phyloP scores from a whole-genome alignment of 495 filamentous ascomycete species.

The Astrothelium macrocarpum region DNA sequence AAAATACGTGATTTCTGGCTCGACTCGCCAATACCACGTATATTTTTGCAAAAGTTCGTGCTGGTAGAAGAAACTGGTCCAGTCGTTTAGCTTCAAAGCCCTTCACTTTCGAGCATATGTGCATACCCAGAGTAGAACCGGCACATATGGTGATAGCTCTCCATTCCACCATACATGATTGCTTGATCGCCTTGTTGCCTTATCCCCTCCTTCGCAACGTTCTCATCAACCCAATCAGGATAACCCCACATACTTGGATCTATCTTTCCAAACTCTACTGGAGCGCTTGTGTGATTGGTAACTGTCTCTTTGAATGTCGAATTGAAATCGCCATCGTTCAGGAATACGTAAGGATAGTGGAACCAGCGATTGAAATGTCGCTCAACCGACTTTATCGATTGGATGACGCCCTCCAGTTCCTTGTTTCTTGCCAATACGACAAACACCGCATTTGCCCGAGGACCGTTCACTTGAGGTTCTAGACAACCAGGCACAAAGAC shows the following conservation, averaged over 20 bases:
- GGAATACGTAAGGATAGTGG: conserved; percentile 96
- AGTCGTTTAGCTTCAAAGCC: conserved; percentile 1
- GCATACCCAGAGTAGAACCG: conserved; percentile 93
- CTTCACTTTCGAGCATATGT: background rate
- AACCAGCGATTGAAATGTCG: conserved; percentile 99
- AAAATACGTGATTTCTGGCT: conserved; percentile 99
- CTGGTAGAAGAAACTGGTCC: conserved; percentile 84
- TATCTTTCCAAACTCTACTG: conserved; percentile 92
- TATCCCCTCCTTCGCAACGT: conserved; percentile 91
- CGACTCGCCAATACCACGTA: conserved; percentile 99
- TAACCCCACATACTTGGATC: conserved; percentile 88
- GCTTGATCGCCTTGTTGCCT: conserved; percentile 91
- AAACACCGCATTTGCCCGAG: conserved; percentile 85
- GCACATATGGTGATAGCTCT: conserved; percentile 82
- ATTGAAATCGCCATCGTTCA: conserved; percentile 97
- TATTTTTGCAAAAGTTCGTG: conserved; percentile 92
- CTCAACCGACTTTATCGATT: conserved; percentile 96
- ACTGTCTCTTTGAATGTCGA: conserved; percentile 82
- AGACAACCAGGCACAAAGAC: conserved; percentile 88
- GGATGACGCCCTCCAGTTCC: conserved; percentile 89
- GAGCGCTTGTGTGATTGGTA: conserved; percentile 73
- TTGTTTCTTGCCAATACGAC: conserved; percentile 95
- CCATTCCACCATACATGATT: conserved; percentile 99
- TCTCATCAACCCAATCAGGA: conserved; percentile 89
- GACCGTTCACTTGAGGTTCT: conserved; percentile 50